phyloP scores from a whole-genome alignment of 1,284 basidiomycete genomes.

The Papiliotrema laurentii region DNA sequence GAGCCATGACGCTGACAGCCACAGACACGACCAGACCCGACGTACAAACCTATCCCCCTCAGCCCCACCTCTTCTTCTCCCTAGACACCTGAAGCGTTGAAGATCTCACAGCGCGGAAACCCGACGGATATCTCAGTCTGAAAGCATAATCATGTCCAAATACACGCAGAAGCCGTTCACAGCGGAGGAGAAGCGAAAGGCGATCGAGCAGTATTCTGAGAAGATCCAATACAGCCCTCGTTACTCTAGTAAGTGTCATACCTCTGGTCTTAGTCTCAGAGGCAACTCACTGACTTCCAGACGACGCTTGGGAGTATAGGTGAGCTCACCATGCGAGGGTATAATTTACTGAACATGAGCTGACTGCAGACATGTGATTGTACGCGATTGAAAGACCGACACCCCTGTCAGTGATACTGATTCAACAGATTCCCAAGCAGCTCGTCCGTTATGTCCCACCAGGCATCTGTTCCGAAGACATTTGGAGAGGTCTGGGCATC shows the following conservation, averaged over 20 bases:
- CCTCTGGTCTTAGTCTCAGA: not conserved
- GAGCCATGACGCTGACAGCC: too few species aligned
- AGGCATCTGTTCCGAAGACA: slow-evolving; percentile 44
- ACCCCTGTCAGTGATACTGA: too few species aligned
- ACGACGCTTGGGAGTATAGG: slow-evolving; percentile 48
- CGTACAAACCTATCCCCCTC: too few species aligned
- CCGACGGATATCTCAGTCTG: too few species aligned
- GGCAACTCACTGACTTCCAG: slow-evolving; percentile 18
- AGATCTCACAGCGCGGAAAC: too few species aligned
- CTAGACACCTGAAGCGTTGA: too few species aligned
- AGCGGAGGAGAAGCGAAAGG: slow-evolving; percentile 44
- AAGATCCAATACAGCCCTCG: slow-evolving; percentile 45
- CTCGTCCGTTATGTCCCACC: slow-evolving; percentile 45
- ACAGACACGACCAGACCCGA: too few species aligned
- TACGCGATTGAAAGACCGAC: too few species aligned
- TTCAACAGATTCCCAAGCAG: slow-evolving; percentile 42
- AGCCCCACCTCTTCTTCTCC: too few species aligned
- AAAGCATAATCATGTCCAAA: slow-evolving; percentile 47
- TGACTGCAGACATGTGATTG: slow-evolving; percentile 45
- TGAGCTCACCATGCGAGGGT: slow-evolving; percentile 11
- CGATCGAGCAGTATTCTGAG: slow-evolving; percentile 46
- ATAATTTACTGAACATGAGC: not conserved
- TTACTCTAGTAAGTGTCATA: slow-evolving; percentile 35
- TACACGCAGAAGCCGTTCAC: slow-evolving; percentile 38
- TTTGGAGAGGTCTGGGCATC: slow-evolving; percentile 48